These are phyloP conservation scores for Neurospora sp. DNA, from an alignment of 495 filamentous ascomycete genomes.

Conservation along the genomic window DNA sequence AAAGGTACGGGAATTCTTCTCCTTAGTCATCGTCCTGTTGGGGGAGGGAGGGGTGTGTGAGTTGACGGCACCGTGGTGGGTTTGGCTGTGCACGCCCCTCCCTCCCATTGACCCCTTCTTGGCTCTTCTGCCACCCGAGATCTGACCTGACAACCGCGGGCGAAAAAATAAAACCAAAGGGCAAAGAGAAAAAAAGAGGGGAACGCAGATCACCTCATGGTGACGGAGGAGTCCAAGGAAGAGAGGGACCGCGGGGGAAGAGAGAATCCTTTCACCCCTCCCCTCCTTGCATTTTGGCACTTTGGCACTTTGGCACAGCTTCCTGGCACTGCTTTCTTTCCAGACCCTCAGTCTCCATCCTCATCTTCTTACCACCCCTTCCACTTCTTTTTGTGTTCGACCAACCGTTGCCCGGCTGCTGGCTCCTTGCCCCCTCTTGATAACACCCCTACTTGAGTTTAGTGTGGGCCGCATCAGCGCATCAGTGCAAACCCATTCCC, in stretches of 20 bases:
- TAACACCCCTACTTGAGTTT: not conserved
- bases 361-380: not conserved
- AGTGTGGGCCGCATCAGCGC: constrained; percentile 1
- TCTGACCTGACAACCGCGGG: not conserved
- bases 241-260: not conserved
- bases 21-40: not conserved
- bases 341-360: not conserved
- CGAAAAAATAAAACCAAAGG: not conserved
- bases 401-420: not conserved
- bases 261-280: not conserved
- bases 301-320: not conserved
- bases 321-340: not conserved
- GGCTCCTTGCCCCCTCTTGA: not conserved
- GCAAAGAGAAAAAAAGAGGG: not conserved
- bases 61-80: not conserved
- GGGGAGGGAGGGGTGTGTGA: not conserved
- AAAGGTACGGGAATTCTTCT: not conserved
- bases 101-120: not conserved
- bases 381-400: not conserved
- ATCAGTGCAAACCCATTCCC: constrained; percentile 3
- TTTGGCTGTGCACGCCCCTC: not conserved
- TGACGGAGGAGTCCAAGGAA: not conserved
- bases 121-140: not conserved
- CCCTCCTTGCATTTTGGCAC: not conserved
- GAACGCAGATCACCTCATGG: not conserved